A percentile compares a stretch with the other conserved stretches of the same genome.
Conservation (phyloP, 257 asterid species). For the Mentha longifolia region DNA sequence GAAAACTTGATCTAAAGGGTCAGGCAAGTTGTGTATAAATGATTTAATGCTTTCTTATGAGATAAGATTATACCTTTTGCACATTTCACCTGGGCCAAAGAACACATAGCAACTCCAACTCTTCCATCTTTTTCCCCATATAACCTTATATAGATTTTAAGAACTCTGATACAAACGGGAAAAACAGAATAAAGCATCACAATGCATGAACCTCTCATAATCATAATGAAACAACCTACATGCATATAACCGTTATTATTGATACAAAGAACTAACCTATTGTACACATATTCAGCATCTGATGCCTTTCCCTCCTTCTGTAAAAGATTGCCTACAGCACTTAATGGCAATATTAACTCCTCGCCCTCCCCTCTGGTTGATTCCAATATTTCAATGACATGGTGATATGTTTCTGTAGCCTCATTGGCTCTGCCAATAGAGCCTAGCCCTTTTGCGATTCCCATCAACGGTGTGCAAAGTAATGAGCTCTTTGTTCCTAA, state of each 20-base stretch:
- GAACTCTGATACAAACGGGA: slow-evolving; percentile 52
- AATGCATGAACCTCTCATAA: background rate
- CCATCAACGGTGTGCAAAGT: slow-evolving; percentile 75
- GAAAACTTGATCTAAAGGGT: background rate
- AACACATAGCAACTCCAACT: slow-evolving; percentile 86
- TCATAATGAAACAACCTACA: slow-evolving; percentile 16
- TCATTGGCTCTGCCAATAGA: slow-evolving; percentile 58
- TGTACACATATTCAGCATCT: slow-evolving; percentile 74
- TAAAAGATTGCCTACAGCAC: slow-evolving; percentile 74
- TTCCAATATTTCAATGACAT: slow-evolving; percentile 58
- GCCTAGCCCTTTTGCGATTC: slow-evolving; percentile 68
- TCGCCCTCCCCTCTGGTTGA: slow-evolving; percentile 52
- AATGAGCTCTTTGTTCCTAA: slow-evolving; percentile 63
- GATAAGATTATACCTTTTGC: slow-evolving; percentile 65
- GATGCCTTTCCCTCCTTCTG: slow-evolving; percentile 62
- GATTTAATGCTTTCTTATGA: background rate
- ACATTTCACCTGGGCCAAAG: slow-evolving; percentile 85
- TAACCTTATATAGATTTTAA: slow-evolving; percentile 54
- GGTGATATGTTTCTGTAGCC: slow-evolving; percentile 65
- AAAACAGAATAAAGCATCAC: slow-evolving; percentile 19
- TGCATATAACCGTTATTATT: slow-evolving; percentile 12
- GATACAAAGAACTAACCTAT: slow-evolving; percentile 51
- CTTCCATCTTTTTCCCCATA: slow-evolving; percentile 83
- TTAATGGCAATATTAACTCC: slow-evolving; percentile 69
- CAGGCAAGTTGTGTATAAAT: background rate